Conservation (phyloP, 148 eudicot species). For the Mesembryanthemum crystallinum region DNA sequence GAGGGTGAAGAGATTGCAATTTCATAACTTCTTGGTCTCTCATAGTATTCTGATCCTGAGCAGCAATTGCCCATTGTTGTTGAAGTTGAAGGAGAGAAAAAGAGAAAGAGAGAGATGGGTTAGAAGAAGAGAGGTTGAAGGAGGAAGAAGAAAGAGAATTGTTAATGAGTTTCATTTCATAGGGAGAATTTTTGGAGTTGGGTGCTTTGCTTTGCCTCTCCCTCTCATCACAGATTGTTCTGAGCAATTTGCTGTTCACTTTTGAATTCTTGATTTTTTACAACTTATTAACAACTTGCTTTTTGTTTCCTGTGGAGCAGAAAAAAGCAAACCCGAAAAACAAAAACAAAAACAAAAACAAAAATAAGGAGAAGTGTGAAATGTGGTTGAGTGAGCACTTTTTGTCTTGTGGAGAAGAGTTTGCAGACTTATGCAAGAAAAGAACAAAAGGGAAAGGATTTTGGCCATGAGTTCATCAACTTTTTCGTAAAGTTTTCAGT, state of each 20-base stretch:
- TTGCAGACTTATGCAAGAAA: too few relatives aligned
- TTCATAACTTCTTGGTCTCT: conserved; percentile 29
- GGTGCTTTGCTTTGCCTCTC: conserved; percentile 34
- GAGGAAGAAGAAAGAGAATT: conserved; percentile 1
- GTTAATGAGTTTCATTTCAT: conserved; percentile 5
- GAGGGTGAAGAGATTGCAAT: conserved; percentile 43
- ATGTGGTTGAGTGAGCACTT: too few relatives aligned
- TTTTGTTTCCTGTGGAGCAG: neutral
- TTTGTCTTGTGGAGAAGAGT: too few relatives aligned
- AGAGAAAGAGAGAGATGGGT: neutral
- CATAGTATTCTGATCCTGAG: conserved; percentile 15
- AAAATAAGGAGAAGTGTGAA: neutral
- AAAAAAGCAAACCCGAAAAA: neutral
- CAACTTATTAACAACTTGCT: too few relatives aligned
- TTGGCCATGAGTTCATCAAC: too few relatives aligned
- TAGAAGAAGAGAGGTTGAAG: neutral
- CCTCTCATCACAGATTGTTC: conserved; percentile 5
- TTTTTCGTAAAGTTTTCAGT: too few relatives aligned
- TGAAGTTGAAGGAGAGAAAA: too few relatives aligned
- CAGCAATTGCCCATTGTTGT: conserved; percentile 32
- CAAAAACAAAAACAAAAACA: neutral
- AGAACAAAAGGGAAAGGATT: too few relatives aligned
- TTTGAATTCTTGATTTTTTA: neutral
- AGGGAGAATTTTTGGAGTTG: neutral
- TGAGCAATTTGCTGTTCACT: conserved; percentile 1